Conservation (phyloP, 495 filamentous ascomycete genomes). For the Aspergillus incahuasiensis region DNA sequence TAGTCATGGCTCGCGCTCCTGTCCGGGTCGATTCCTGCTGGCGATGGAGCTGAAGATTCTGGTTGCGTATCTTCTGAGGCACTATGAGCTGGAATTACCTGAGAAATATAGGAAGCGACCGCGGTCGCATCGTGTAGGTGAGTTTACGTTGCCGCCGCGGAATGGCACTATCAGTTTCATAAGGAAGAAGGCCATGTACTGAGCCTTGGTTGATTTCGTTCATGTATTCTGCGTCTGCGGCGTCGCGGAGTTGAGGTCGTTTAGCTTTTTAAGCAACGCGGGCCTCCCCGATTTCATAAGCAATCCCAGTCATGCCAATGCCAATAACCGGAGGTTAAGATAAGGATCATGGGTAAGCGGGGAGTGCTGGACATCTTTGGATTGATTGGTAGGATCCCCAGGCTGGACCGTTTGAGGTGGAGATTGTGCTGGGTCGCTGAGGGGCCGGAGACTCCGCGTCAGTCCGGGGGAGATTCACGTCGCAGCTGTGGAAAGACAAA, state of each 20-base stretch:
- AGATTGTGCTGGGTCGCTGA: no score
- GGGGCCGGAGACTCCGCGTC: no score
- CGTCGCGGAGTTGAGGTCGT: neutral
- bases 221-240: constrained; percentile 10
- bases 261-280: constrained; percentile 19
- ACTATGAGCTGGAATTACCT: neutral
- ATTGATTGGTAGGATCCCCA: no score
- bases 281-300: constrained; percentile 7
- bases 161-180: neutral
- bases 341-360: no score
- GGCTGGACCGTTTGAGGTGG: no score
- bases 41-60: neutral
- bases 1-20: neutral
- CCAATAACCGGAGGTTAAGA: constrained; percentile 9
- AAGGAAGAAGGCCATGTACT: neutral
- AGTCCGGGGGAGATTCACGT: no score
- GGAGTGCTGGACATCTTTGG: no score
- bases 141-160: neutral
- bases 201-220: constrained; percentile 16
- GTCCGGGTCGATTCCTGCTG: neutral
- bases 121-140: neutral
- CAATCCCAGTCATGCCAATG: constrained; percentile 15
- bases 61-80: neutral
- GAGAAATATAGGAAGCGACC: neutral
- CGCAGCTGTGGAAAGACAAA: no score